Evolutionary conservation across 2,329 filamentous ascomycete genomes (phyloP).

Genomic region (Trichoderma sp.): DNA sequence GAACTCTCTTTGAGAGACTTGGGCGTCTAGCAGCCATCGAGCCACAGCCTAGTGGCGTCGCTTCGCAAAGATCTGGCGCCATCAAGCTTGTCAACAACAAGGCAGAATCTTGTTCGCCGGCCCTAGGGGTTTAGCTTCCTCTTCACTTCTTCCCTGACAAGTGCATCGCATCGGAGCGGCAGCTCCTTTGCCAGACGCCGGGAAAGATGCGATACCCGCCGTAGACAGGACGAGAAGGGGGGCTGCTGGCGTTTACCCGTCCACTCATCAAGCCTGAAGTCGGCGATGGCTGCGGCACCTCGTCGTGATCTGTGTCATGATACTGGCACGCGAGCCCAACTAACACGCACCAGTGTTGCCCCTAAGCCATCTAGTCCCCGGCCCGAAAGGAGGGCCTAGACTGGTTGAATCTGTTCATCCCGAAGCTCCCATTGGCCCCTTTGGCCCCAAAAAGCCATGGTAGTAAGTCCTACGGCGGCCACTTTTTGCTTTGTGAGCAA

Average conservation of each 20-base stretch:
- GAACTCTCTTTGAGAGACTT: not conserved
- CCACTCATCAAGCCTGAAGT: not conserved
- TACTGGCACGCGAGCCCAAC: not conserved
- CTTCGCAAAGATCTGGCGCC: not conserved
- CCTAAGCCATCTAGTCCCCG: not conserved
- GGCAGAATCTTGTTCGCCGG: not conserved
- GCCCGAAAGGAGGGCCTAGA: not conserved
- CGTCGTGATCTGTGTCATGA: not conserved
- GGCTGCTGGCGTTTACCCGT: slow-evolving; percentile 10
- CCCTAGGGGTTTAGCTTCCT: not conserved
- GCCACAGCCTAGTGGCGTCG: not conserved
- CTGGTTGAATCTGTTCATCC: not conserved
- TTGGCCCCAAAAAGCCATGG: not conserved
- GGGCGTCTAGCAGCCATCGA: not conserved
- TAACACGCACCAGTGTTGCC: not conserved
- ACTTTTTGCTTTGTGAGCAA: not conserved
- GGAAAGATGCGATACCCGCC: slow-evolving; percentile 15
- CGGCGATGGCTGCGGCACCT: not conserved
- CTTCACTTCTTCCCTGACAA: not conserved
- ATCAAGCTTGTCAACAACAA: not conserved
- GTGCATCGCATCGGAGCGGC: not conserved
- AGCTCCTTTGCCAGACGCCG: not conserved
- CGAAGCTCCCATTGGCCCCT: not conserved
- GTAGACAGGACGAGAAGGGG: not conserved
- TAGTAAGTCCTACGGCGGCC: not conserved